Base-by-base conservation (phyloP, 179 eudicot genomes). In the Actinidia arguta region DNA sequence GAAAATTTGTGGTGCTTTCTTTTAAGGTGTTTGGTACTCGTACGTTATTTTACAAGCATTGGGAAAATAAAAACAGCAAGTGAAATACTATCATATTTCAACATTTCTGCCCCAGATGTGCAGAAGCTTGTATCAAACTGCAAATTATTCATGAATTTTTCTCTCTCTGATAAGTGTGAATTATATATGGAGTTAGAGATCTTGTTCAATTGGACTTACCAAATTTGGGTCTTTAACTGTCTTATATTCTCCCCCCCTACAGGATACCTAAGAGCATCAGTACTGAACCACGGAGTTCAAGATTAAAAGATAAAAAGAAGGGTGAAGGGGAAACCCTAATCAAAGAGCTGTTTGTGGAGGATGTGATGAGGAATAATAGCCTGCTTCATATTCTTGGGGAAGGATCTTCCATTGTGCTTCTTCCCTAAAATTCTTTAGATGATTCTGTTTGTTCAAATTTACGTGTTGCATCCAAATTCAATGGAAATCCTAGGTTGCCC, bases 321-420 rank as follows among this genome's bases (percentile, higher is more conserved):
- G 92, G 93, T 72, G 99, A 95, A 86, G 98, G 99, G 61, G 98
- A 96, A 76, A 84, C 86, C 75, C 82, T 96, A 88, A 88, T 95
- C 79, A 96, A 95, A 87, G 93, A 94, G 87, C 83, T 87, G 67
- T 96, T 96, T 91, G 87, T 92, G 79, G 86, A 93, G 87, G 98
- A 95, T 81, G 92, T 95, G 47, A 80, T 91, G 68, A 91, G 90
- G 85, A 95, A 92, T 78, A 96, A 92, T 79, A 85, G 88, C 46
- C 89, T 95, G 80, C 93, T 96, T 76, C 83, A 88, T 78, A 75
- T 83, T 82, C 95, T 96, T 58, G 97, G 95, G 55, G 89, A 92
- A 85, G 99, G 96, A 83, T 85, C 94, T 51, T 72, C 94, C 5
- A 87, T 92, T 79, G 92, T 96, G 75, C 91, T 96, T 80, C 98